These are phyloP conservation scores for Backusella morwellensis DNA, from an alignment of 192 early-diverging fungal genomes.

Conservation along the genomic window DNA sequence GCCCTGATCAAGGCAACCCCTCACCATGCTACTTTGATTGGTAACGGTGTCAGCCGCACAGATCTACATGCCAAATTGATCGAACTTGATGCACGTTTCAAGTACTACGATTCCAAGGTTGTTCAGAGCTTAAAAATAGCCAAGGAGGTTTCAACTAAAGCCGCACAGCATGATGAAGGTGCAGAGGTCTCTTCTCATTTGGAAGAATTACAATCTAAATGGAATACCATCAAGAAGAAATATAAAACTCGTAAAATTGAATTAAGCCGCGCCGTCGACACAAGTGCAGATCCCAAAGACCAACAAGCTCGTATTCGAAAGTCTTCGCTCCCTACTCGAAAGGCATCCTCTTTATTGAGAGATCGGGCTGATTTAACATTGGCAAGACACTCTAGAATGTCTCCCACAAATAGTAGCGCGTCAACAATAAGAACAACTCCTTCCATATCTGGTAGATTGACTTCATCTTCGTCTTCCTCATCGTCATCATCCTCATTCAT, in stretches of 20 bases:
- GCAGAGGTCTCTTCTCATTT: not conserved
- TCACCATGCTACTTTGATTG: constrained; percentile 15
- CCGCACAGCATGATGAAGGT: not conserved
- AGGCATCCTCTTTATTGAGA: constrained; percentile 20
- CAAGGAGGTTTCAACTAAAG: not conserved
- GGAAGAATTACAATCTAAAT: constrained; percentile 7
- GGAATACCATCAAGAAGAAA: constrained; percentile 2
- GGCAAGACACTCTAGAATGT: constrained; percentile 3
- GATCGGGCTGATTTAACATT: constrained; percentile 9
- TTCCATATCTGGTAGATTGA: not conserved
- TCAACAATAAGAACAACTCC: not conserved
- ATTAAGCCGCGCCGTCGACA: constrained; percentile 10
- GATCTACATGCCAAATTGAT: constrained; percentile 39
- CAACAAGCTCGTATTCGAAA: constrained; percentile 17
- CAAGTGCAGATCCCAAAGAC: constrained; percentile 5
- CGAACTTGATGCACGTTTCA: constrained; percentile 42
- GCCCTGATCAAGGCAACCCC: constrained; percentile 25
- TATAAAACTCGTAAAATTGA: constrained; percentile 13
- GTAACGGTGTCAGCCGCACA: constrained; percentile 21
- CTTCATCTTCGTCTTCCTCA: not conserved
- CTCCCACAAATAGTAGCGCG: not conserved
- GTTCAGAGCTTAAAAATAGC: constrained; percentile 2
- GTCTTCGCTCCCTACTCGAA: constrained; percentile 30
- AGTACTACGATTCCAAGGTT: constrained; percentile 33
- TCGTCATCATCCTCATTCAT: not conserved